Percentiles rank a stretch among this genome's conserved stretches.
These are phyloP conservation scores for Neocatenulostroma microsporum DNA, from an alignment of 2,329 filamentous ascomycete species.

Conservation along the genomic window DNA sequence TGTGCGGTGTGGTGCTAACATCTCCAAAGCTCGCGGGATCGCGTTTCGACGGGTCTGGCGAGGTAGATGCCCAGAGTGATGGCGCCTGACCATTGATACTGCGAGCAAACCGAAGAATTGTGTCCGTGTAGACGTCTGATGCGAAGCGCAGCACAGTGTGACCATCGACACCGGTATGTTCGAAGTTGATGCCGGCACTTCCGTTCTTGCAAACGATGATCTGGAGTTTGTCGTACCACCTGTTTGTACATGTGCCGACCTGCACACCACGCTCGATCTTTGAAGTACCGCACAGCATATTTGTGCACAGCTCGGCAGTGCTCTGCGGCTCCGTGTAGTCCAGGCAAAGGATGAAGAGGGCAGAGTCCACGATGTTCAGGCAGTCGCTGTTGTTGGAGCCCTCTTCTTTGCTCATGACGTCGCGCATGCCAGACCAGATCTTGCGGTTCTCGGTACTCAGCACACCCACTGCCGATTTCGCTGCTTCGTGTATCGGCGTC, in stretches of 20 bases:
- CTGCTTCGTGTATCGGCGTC: slow-evolving; percentile 84
- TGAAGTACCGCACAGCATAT: slow-evolving; percentile 95
- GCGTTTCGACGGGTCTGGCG: slow-evolving; percentile 85
- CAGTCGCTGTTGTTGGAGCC: slow-evolving; percentile 94
- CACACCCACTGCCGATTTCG: slow-evolving; percentile 89
- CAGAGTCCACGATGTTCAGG: slow-evolving; percentile 89
- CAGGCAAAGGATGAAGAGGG: slow-evolving; percentile 83
- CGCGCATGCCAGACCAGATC: slow-evolving; percentile 84
- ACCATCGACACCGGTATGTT: slow-evolving; percentile 95
- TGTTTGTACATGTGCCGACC: slow-evolving; percentile 93
- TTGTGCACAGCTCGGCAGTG: slow-evolving; percentile 81
- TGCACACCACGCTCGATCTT: slow-evolving; percentile 89
- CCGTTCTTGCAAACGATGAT: slow-evolving; percentile 99
- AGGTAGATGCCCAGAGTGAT: slow-evolving; percentile 81
- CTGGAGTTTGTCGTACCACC: slow-evolving; percentile 98
- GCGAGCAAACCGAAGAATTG: slow-evolving; percentile 87
- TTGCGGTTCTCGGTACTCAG: slow-evolving; percentile 95
- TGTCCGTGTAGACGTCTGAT: slow-evolving; percentile 94
- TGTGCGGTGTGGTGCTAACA: slow-evolving; percentile 87
- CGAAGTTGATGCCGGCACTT: slow-evolving; percentile 97
- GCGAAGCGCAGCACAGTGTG: slow-evolving; percentile 95
- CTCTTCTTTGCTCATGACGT: slow-evolving; percentile 76
- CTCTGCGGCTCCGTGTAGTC: slow-evolving; percentile 83
- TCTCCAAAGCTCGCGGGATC: slow-evolving; percentile 88
- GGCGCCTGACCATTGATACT: slow-evolving; percentile 93